Percentiles rank a stretch among this genome's conserved stretches.
Evolutionary conservation across 805 yeast species (phyloP).

Genomic region (Brettanomyces nanus): DNA sequence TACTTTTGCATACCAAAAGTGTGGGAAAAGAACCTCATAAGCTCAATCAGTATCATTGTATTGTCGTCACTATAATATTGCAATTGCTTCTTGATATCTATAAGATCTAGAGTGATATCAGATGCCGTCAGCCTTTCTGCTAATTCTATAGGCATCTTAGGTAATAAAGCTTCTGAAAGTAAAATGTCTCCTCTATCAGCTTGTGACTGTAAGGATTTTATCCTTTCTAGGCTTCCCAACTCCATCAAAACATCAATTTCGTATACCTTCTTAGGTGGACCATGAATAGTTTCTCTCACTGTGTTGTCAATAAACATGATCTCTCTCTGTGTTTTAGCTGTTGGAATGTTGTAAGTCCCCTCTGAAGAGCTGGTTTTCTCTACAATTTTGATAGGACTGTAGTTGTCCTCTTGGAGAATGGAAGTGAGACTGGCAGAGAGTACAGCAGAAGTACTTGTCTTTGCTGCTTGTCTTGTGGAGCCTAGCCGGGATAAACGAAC

Average conservation of each 20-base stretch:
- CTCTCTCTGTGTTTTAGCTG: conserved; percentile 12
- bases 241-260: not conserved
- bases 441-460: too few species aligned
- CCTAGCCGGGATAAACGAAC: not conserved
- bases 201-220: not conserved
- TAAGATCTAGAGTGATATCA: not conserved
- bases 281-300: not conserved
- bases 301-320: conserved; percentile 10
- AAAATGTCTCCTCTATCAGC: not conserved
- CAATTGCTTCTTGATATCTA: not conserved
- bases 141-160: not conserved
- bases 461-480: too few species aligned
- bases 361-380: conserved; percentile 15
- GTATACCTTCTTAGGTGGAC: not conserved
- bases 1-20: conserved; percentile 24
- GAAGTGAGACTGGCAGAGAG: not conserved
- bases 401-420: not conserved
- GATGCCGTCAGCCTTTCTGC: not conserved
- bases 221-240: not conserved
- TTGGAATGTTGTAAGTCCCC: conserved; percentile 3
- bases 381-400: conserved; percentile 14
- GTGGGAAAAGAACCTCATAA: conserved; percentile 26
- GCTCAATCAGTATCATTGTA: conserved; percentile 13
- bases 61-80: conserved; percentile 7
- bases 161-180: not conserved